A percentile compares a stretch with the other conserved stretches of the same genome.
Evolutionary conservation across 495 filamentous ascomycete genomes (phyloP).

Genomic region (Aspergillus mulundensis): DNA sequence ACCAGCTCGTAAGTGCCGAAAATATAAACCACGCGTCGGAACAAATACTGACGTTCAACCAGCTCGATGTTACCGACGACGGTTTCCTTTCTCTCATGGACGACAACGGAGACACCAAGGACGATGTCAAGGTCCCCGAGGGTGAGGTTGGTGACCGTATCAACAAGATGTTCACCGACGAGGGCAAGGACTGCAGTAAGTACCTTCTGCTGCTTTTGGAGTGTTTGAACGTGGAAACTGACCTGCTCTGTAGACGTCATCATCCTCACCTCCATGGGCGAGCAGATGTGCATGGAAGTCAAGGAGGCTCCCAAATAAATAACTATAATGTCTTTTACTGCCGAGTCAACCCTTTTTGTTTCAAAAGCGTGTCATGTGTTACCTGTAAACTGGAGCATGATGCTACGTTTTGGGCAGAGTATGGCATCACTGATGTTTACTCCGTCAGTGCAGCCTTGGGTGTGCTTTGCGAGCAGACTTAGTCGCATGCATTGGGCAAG

Average conservation of each 20-base stretch:
- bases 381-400: conserved; percentile 29
- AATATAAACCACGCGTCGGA: not conserved
- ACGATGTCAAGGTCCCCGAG: conserved; percentile 91
- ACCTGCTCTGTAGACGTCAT: conserved; percentile 62
- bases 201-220: conserved; percentile 15
- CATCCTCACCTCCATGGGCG: conserved; percentile 91
- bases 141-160: conserved; percentile 83
- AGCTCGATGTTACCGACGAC: conserved; percentile 89
- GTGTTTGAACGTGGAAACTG: conserved; percentile 6
- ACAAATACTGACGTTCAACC: not conserved
- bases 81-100: conserved; percentile 86
- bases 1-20: conserved; percentile 73
- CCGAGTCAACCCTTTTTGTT: conserved; percentile 35
- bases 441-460: conserved; percentile 34
- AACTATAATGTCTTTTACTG: conserved; percentile 23
- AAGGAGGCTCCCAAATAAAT: conserved; percentile 72
- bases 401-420: conserved; percentile 29
- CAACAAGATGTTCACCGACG: conserved; percentile 64
- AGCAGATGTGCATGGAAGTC: conserved; percentile 86
- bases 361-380: conserved; percentile 28
- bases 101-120: conserved; percentile 77
- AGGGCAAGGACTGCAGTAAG: conserved; percentile 83
- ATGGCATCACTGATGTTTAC: conserved; percentile 22
- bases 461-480: conserved; percentile 35
- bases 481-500: conserved; percentile 41